phyloP scores from a whole-genome alignment of 257 asterid species.

The Catharanthus roseus region DNA sequence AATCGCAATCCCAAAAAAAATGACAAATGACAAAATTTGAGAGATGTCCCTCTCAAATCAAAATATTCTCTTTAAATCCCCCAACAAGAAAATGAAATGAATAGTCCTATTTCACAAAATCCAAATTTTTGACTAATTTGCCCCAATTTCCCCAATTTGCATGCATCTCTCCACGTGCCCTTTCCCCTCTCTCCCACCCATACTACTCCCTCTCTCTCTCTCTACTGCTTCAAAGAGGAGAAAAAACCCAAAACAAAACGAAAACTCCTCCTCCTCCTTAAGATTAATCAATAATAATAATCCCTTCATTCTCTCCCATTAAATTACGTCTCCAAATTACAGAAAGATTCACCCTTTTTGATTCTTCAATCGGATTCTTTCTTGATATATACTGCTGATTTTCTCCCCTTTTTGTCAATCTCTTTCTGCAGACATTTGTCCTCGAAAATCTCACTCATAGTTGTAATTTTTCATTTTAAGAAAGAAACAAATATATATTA shows the following conservation, averaged over 20 bases:
- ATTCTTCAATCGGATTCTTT: not conserved
- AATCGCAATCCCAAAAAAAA: too few species aligned
- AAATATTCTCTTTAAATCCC: conserved; percentile 1
- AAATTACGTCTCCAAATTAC: not conserved
- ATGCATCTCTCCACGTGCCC: conserved; percentile 28
- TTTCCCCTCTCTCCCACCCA: conserved; percentile 6
- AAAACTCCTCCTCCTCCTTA: not conserved
- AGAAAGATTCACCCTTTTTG: not conserved
- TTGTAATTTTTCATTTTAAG: not conserved
- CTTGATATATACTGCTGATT: too few species aligned
- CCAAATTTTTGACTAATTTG: conserved; percentile 4
- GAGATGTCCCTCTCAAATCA: not conserved
- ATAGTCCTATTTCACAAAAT: not conserved
- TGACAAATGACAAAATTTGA: not conserved
- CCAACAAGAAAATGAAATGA: not conserved
- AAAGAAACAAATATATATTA: not conserved
- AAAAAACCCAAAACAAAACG: too few species aligned
- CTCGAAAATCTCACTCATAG: not conserved
- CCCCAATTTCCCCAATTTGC: not conserved
- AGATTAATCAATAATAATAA: not conserved
- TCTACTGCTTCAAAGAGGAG: not conserved
- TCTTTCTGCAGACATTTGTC: not conserved
- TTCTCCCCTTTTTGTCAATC: too few species aligned
- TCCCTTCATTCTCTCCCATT: too few species aligned
- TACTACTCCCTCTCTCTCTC: conserved; percentile 8